Evolutionary conservation across 1,284 basidiomycete species (phyloP).

Genomic region (Trichosporon sp.): DNA sequence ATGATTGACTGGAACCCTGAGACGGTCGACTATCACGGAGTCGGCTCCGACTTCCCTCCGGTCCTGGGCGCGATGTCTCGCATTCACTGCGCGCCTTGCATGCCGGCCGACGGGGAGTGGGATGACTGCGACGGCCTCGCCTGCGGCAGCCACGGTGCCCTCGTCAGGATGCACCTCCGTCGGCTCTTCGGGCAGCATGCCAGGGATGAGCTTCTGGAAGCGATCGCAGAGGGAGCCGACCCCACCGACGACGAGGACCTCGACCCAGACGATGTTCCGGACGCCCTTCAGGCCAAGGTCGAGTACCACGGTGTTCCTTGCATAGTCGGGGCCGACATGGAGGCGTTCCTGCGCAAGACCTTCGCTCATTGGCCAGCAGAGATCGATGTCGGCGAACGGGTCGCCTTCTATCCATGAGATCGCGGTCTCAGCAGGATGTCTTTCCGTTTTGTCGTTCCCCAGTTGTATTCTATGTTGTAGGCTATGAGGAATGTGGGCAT

Average conservation of each 20-base stretch:
- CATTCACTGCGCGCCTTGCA: conserved; percentile 15
- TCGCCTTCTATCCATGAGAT: conserved; percentile 11
- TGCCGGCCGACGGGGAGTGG: background rate
- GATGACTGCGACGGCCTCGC: background rate
- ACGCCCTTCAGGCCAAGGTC: background rate
- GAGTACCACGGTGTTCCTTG: conserved; percentile 19
- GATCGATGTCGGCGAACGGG: conserved; percentile 10
- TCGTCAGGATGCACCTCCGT: conserved; percentile 20
- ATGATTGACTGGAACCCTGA: conserved; percentile 18
- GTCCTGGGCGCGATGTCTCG: conserved; percentile 11
- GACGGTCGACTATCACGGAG: conserved; percentile 11
- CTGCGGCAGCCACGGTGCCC: conserved; percentile 9
- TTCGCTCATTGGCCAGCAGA: conserved; percentile 16
- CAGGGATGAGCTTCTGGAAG: conserved; percentile 16
- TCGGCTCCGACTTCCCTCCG: conserved; percentile 14
- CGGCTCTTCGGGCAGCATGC: conserved; percentile 9
- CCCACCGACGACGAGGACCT: conserved; percentile 21
- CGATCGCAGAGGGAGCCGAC: conserved; percentile 19
- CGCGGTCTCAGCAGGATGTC: background rate
- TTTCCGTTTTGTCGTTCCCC: background rate
- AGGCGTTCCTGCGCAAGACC: conserved; percentile 12
- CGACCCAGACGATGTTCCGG: conserved; percentile 16
- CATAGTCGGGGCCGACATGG: conserved; percentile 10
- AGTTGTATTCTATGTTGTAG: background rate
- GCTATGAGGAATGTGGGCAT: background rate